phyloP scores from a whole-genome alignment of 2,329 filamentous ascomycete genomes.

The Colletotrichum echinochloae region DNA sequence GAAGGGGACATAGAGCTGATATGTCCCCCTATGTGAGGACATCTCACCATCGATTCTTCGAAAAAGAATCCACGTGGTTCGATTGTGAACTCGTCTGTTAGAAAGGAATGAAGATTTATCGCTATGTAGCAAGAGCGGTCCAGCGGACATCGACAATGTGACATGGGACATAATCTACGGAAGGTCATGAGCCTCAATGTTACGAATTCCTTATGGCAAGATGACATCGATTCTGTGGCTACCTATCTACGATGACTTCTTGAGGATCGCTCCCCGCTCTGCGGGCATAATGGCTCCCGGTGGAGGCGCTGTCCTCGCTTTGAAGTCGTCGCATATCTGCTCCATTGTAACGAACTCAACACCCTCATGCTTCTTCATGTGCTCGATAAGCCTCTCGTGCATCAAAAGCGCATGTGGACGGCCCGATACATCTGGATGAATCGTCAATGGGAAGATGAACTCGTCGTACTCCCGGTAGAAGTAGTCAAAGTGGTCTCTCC shows the following conservation, averaged over 20 bases:
- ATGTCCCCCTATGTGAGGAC: too few relatives aligned
- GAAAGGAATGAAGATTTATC: too few relatives aligned
- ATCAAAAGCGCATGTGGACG: constrained; percentile 79
- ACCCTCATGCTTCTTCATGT: constrained; percentile 72
- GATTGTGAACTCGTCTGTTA: too few relatives aligned
- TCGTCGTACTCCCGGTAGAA: constrained; percentile 83
- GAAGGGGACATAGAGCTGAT: too few relatives aligned
- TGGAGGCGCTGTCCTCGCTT: constrained; percentile 69
- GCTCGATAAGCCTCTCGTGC: constrained; percentile 78
- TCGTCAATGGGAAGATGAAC: constrained; percentile 82
- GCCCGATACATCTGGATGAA: constrained; percentile 80
- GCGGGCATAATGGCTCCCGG: constrained; percentile 72
- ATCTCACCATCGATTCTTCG: too few relatives aligned
- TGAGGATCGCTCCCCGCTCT: constrained; percentile 63
- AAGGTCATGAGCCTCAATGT: not conserved
- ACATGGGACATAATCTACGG: too few relatives aligned
- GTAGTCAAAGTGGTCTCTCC: constrained; percentile 77
- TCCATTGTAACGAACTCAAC: constrained; percentile 78
- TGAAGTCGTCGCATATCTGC: constrained; percentile 80
- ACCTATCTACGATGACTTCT: constrained; percentile 46
- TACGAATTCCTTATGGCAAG: not conserved
- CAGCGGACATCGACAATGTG: too few relatives aligned
- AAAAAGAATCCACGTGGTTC: too few relatives aligned
- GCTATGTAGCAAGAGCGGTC: too few relatives aligned
- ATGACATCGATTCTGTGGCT: not conserved